Base-by-base conservation (phyloP, 345 rosid species). In the Gossypium arboreum region DNA sequence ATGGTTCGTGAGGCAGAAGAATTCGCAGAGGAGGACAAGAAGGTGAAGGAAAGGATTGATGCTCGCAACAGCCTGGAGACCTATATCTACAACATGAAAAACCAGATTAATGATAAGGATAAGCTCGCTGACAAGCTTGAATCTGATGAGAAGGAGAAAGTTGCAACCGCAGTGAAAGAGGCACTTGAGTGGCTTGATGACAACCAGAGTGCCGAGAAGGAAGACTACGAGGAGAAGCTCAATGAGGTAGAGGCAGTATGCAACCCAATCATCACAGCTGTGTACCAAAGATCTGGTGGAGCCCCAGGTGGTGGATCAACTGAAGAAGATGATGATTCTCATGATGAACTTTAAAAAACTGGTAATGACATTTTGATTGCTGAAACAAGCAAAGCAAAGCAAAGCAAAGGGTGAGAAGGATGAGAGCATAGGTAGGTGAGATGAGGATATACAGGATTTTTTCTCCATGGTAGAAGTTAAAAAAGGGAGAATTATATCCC, bases 1-100 rank as follows among this genome's bases (percentile, higher is more conserved):
- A 94, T 94, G 98, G 98, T 94, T 9, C 85, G 84, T 0, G 98
- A 94, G 79, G 98, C 98, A 0, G 98, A 94, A 60, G 98, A 94
- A 79, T 94, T 91, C 45, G 97, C 98, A 0, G 98, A 94, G 83
- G 98, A 92, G 79, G 98, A 94, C 87, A 94, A 90, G 90, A 92
- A 92, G 83, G 92, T 92, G 65, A 91, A 92, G 86, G 98, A 94
- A 84, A 92, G 72, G 75, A 91, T 94, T 12, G 98, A 94, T 59
- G 95, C 97, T 0, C 93, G 98, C 18, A 94, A 94, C 85, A 75
- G 92, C 76, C 81, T 94, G 2, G 98, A 94, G 84, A 92, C 97
- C 0, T 94, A 94, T 5, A 71, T 91, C 7, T 92, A 92, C 84
- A 94, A 94, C 97, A 88, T 94, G 98, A 94, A 91, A 80, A 94